A percentile compares a stretch with the other conserved stretches of the same genome.
Evolutionary conservation across 2,329 filamentous ascomycete species (phyloP).

Genomic region (Cladosporium sp.): DNA sequence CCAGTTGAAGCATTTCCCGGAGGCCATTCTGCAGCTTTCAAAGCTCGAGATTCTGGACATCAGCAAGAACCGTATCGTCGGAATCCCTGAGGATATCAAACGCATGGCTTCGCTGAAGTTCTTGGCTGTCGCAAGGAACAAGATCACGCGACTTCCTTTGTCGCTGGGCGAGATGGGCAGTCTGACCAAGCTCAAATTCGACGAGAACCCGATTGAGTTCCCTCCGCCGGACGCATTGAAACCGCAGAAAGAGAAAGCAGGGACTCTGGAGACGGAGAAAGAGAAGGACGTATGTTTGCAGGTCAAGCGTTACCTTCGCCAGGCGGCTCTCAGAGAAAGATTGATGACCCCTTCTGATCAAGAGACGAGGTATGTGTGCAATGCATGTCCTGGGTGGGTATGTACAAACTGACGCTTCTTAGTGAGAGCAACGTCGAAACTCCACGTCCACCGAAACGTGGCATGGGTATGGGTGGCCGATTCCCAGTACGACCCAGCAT

Average conservation of each 20-base stretch:
- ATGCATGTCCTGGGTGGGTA: slow-evolving; percentile 12
- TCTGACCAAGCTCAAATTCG: slow-evolving; percentile 81
- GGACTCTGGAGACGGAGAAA: slow-evolving; percentile 51
- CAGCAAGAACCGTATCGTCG: slow-evolving; percentile 76
- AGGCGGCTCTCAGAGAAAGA: slow-evolving; percentile 33
- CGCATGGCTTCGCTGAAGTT: slow-evolving; percentile 83
- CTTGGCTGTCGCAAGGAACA: slow-evolving; percentile 79
- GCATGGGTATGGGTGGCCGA: slow-evolving; percentile 46
- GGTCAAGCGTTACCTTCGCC: slow-evolving; percentile 54
- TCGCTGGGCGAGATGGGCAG: slow-evolving; percentile 87
- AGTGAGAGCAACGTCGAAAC: slow-evolving; percentile 71
- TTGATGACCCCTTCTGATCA: slow-evolving; percentile 25
- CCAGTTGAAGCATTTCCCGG: slow-evolving; percentile 62
- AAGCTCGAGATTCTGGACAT: slow-evolving; percentile 91
- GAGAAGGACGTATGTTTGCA: slow-evolving; percentile 57
- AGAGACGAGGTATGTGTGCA: slow-evolving; percentile 18
- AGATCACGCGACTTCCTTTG: slow-evolving; percentile 75
- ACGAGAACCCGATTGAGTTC: slow-evolving; percentile 79
- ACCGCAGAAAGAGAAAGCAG: slow-evolving; percentile 14
- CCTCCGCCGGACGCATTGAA: slow-evolving; percentile 51
- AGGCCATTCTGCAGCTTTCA: slow-evolving; percentile 69
- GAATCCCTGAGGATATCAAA: slow-evolving; percentile 72
- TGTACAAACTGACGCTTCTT: slow-evolving; percentile 31
- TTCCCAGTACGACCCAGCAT: slow-evolving; percentile 65
- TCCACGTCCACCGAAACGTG: slow-evolving; percentile 61